Evolutionary conservation across 768 basidiomycete species (phyloP).

Genomic region (Lactifluus echinatus): DNA sequence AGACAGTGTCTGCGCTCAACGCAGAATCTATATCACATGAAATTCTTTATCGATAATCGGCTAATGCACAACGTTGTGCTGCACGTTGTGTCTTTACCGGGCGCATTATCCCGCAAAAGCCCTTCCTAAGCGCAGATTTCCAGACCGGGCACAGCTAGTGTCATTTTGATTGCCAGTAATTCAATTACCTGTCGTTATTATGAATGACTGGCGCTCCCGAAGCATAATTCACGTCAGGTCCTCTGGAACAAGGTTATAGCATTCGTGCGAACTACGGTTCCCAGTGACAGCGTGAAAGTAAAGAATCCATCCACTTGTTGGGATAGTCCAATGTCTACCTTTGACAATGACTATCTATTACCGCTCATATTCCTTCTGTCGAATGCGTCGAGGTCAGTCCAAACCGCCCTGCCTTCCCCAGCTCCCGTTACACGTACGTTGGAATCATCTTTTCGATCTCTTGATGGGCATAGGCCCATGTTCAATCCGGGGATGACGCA

Average conservation of each 20-base stretch:
- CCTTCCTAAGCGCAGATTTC: conserved; percentile 4
- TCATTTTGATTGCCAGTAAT: neutral
- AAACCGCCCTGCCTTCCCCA: neutral
- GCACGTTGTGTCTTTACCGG: conserved; percentile 12
- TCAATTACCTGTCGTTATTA: conserved; percentile 5
- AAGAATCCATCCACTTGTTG: neutral
- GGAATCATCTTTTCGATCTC: neutral
- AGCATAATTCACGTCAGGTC: neutral
- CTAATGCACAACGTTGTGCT: conserved; percentile 7
- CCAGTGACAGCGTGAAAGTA: neutral
- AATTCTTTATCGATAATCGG: conserved; percentile 16
- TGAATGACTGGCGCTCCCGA: neutral
- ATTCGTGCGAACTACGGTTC: neutral
- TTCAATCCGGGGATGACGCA: conserved; percentile 5
- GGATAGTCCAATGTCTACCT: neutral
- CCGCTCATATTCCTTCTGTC: conserved; percentile 8
- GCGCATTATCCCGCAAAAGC: neutral
- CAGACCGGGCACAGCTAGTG: neutral
- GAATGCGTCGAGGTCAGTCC: neutral
- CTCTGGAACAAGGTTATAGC: conserved; percentile 8
- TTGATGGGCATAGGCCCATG: neutral
- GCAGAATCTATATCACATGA: neutral
- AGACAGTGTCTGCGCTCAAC: neutral
- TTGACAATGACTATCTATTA: conserved; percentile 9
- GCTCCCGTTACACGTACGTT: conserved; percentile 7